Base-by-base conservation (phyloP, 1,284 basidiomycete species). In the Moesziomyces sp. region DNA sequence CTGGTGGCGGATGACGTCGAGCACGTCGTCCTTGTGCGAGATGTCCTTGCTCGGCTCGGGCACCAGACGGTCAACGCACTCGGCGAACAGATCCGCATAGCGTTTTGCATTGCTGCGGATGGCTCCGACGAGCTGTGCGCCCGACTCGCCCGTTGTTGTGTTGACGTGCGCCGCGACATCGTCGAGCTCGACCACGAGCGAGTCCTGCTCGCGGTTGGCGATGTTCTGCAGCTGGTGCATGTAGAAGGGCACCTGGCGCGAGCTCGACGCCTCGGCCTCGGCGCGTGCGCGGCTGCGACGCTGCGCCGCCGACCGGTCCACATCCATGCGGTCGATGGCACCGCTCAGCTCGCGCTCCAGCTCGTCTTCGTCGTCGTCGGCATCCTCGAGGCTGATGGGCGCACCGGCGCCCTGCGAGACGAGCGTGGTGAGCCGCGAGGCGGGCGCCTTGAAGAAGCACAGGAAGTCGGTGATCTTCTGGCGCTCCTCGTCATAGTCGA, bases 161-260 rank as follows among this genome's bases (percentile, higher is more conserved):
- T 71, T 64, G 50, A 45, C 48, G 35, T 75, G 74, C 1, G 88
- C 87, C 62, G 88, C 86, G 28, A 95, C 86, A 83, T 95, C 93
- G 82, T 93, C 92, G 30, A 95, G 85, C 72, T 93, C 92, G 73
- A 95, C 89, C 46, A 90, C 86, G 18, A 95, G 87, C 88, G 91
- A 91, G 74, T 93, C 89, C 82, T 94, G 92, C 66, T 96, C 92
- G 47, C 96, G 89, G 85, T 99, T 97, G 52, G 95, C 93, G 67
- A 99, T 91, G 55, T 88, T 88, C 91, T 95, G 92, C 92, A 99
- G 87, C 82, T 95, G 92, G 54, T 89, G 88, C 89, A 94, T 92
- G 85, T 99, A 99, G 86, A 97, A 96, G 23, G 90, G 84, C 10
- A 77, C 58, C 11, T 67, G 28, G 10, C 71, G 58, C 19, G 58